Evolutionary conservation across 2,329 filamentous ascomycete genomes (phyloP).

Genomic region (Chalara sp.): DNA sequence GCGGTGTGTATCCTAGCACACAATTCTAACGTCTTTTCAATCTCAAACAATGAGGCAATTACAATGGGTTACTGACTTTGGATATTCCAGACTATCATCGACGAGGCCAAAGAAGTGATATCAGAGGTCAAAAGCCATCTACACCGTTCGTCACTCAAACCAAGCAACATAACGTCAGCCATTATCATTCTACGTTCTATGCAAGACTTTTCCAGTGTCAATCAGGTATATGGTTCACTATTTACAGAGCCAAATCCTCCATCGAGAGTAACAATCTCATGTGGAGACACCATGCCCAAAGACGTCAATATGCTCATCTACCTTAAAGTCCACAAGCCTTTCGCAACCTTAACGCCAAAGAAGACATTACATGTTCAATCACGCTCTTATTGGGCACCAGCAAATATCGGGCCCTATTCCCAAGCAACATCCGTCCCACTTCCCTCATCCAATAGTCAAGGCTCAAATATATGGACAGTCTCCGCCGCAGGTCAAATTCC

Average conservation of each 20-base stretch:
- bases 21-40: too few relatives aligned
- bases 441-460: slow-evolving; percentile 18
- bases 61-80: too few relatives aligned
- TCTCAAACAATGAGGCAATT: too few relatives aligned
- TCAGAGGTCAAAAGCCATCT: slow-evolving; percentile 38
- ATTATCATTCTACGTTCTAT: slow-evolving; percentile 72
- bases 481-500: slow-evolving; percentile 89
- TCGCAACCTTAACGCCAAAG: slow-evolving; percentile 25
- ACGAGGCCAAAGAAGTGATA: slow-evolving; percentile 43
- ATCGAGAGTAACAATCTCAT: slow-evolving; percentile 75
- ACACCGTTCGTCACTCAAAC: slow-evolving; percentile 26
- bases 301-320: slow-evolving; percentile 55
- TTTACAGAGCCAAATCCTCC: slow-evolving; percentile 79
- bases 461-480: slow-evolving; percentile 31
- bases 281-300: slow-evolving; percentile 58
- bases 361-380: slow-evolving; percentile 82
- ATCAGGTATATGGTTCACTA: slow-evolving; percentile 64
- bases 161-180: slow-evolving; percentile 44
- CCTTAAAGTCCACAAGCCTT: slow-evolving; percentile 28
- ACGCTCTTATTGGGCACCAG: slow-evolving; percentile 92
- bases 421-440: slow-evolving; percentile 64
- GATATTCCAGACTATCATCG: slow-evolving; percentile 30
- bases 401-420: slow-evolving; percentile 95
- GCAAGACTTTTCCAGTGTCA: slow-evolving; percentile 70
- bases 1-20: too few relatives aligned